These are phyloP conservation scores for Miamiensis avidus DNA, from an alignment of 169 alveolate species.

Conservation along the genomic window DNA sequence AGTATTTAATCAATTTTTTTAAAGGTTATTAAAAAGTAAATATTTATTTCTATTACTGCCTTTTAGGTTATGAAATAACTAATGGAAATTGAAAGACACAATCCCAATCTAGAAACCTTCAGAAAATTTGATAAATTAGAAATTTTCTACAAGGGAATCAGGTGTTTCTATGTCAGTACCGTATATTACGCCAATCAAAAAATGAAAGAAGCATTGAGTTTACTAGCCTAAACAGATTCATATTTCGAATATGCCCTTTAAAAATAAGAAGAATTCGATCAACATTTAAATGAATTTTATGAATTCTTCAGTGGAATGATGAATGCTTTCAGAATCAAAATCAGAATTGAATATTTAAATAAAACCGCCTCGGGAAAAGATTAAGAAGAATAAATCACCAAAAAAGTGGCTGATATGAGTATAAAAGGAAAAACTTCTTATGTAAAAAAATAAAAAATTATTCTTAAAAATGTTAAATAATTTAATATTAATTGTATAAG, in stretches of 20 bases:
- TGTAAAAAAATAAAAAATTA: background rate
- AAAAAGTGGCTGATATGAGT: slow-evolving; percentile 1
- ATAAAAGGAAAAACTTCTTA: slow-evolving; percentile 2
- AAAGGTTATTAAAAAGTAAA: background rate
- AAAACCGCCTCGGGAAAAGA: no score
- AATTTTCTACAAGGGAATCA: slow-evolving; percentile 14
- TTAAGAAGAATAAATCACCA: background rate
- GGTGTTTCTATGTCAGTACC: slow-evolving; percentile 8
- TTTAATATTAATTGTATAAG: background rate
- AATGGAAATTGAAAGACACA: slow-evolving; percentile 23
- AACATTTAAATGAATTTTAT: no score
- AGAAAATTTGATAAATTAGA: slow-evolving; percentile 23
- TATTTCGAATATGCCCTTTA: background rate
- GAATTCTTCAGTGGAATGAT: no score
- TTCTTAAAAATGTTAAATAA: no score
- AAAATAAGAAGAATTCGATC: no score
- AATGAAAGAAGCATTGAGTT: slow-evolving; percentile 11
- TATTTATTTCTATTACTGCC: background rate
- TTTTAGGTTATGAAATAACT: slow-evolving; percentile 19
- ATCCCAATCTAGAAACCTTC: slow-evolving; percentile 17
- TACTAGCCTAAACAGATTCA: slow-evolving; percentile 1
- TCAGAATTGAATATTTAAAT: no score
- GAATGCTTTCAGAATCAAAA: no score
- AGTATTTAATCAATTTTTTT: background rate
- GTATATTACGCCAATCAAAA: slow-evolving; percentile 15